Base-by-base conservation (phyloP, 495 filamentous ascomycete species). In the Penicillium simplicissimum region DNA sequence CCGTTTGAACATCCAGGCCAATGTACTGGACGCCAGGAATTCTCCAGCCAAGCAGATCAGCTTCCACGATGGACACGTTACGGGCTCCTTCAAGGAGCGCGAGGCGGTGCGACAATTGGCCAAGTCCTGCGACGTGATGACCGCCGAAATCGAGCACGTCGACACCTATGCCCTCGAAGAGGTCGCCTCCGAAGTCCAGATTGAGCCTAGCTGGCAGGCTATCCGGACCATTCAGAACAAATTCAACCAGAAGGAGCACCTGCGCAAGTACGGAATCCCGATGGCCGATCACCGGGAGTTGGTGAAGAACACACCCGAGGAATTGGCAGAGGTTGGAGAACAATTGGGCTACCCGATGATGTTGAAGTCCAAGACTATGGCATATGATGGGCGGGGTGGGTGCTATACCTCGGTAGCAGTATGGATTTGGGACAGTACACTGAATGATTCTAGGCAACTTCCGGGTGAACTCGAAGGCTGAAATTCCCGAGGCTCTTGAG, bases 111-210 rank as follows among this genome's bases (percentile, higher is more conserved):
- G 86, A 15, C 77, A 91, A 69, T 82, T 98, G 9, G 92, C 96
- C 7, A 78, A 83, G 38, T 71, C 82, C 8, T 95, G 89, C 65
- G 92, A 96, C 71, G 84, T 96, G 14, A 74, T 98, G 34, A 97
- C 96, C 8, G 89, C 95, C n/a, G 95, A 98, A 73, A 98, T 98
- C 63, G 95, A 98, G 76, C 95, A 98, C 79, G 93, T 98, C 57
- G 87, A 98, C 66, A 96, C 94, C 45, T 79, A 92, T 52, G 90
- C 93, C n/a, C 82, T 98, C 34, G 91, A 97, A 72, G 89, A 96
- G 60, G 83, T 97, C 45, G 85, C 87, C 14, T 78, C 89, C 43
- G 72, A 83, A 56, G 76, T 80, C 40, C 74, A 76, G 36, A 83
- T 96, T n/a, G 89, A 96, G 69, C 95, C 95, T 19, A 90, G 86